These are phyloP conservation scores for Entomortierella parvispora DNA, from an alignment of 192 early-diverging fungal species.

Conservation along the genomic window DNA sequence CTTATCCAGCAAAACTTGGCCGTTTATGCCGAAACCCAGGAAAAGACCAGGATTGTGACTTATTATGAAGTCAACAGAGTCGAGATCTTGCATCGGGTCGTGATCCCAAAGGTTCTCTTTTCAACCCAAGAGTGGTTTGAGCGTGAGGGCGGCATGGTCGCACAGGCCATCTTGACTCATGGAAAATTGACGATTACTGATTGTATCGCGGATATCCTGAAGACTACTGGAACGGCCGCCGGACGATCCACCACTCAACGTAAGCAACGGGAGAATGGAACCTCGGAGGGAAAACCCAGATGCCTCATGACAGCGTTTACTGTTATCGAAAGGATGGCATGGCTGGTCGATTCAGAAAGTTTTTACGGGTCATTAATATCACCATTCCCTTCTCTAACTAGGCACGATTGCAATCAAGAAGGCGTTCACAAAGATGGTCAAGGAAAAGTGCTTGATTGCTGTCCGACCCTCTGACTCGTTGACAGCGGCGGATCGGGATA, in stretches of 20 bases:
- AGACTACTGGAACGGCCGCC: constrained; percentile 27
- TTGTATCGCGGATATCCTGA: constrained; percentile 46
- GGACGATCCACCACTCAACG: constrained; percentile 23
- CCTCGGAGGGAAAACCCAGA: constrained; percentile 13
- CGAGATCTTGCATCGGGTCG: constrained; percentile 67
- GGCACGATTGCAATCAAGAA: constrained; percentile 25
- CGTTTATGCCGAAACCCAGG: constrained; percentile 73
- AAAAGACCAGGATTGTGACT: constrained; percentile 66
- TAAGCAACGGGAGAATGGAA: constrained; percentile 18
- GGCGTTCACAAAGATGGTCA: constrained; percentile 64
- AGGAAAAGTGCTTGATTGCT: constrained; percentile 69
- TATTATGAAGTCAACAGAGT: constrained; percentile 73
- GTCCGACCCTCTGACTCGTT: constrained; percentile 67
- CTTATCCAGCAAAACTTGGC: constrained; percentile 89
- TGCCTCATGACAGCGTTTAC: too few species aligned
- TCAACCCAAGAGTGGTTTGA: constrained; percentile 66
- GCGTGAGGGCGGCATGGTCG: constrained; percentile 53
- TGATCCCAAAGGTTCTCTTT: constrained; percentile 66
- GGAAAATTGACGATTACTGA: constrained; percentile 56
- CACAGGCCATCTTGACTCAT: constrained; percentile 53
- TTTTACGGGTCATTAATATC: neutral
- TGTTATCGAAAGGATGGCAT: too few species aligned
- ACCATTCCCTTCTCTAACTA: constrained; percentile 8
- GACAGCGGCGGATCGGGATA: constrained; percentile 67
- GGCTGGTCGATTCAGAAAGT: too few species aligned